Evolutionary conservation across 192 early-diverging fungal species (phyloP), one percentile per base, ranked within the genome.

Genomic region (Coemansia sp.): DNA sequence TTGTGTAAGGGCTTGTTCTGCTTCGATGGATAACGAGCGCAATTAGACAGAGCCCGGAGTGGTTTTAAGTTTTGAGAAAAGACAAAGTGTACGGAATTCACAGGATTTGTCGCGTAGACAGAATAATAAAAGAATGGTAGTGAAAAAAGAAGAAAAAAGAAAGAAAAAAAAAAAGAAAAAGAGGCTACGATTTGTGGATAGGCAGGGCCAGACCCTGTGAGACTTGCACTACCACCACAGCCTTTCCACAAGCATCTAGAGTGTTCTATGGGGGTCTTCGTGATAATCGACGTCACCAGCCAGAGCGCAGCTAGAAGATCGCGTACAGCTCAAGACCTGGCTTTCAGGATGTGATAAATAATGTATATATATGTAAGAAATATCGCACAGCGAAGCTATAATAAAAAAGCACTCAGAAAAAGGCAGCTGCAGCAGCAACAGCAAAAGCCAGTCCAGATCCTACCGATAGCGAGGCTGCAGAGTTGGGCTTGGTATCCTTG

Each of bases 391-490:
- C 29, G 62, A 40, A 42, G 63, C 63, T 52, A 40, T 36, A 44
- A 40, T 36, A 34, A 13, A 60, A 22, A 31, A 63, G 22, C 7
- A 33, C 18, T 64, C 31, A 55, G 15, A 40, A 33, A 15, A 67
- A 22, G 18, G 24, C 72, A 3, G 57, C 27, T 6, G 16, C 54
- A 44, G 33, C 63, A 24, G 44, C 63, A 29, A 42, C 27, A 16
- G 55, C 24, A 33, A 55, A 24, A 18, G 34, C 43, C 51, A 49
- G 27, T 11, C 15, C 34, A 42, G 59, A 33, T 10, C 67, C 47
- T 20, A 40, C 49, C 15, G 77, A 75, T 12, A 65, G 55, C 44
- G 66, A 60, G 65, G 61, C 63, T 51, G 36, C 69, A 34, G 57
- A 36, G 57, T n/a, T 34, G 33, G 57, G 57, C 16, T 60, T 60